Conservation (phyloP, 2,329 filamentous ascomycete species). For the Phaeosphaeriaceae sp. region DNA sequence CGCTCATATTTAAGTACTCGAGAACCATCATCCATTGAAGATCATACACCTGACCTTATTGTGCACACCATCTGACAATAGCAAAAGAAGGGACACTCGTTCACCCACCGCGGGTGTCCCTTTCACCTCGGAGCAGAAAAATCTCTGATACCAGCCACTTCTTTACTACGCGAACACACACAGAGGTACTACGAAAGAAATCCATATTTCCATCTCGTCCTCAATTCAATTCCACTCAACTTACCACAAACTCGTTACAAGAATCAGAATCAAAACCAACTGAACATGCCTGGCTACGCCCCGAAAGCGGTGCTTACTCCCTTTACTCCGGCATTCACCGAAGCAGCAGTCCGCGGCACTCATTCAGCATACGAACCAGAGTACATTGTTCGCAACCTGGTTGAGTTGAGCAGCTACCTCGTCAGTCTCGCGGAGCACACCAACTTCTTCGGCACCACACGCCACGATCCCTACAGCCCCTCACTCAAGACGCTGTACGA, state of each 20-base stretch:
- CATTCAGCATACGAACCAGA: slow-evolving; percentile 9
- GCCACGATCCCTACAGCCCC: slow-evolving; percentile 34
- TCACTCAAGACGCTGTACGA: slow-evolving; percentile 34
- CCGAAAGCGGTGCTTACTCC: slow-evolving; percentile 7
- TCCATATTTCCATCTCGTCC: not conserved
- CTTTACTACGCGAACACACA: slow-evolving; percentile 3
- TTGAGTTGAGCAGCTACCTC: slow-evolving; percentile 21
- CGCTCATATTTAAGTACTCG: not conserved
- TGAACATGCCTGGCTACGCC: slow-evolving; percentile 1
- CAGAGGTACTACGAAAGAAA: not conserved
- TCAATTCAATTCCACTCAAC: not conserved
- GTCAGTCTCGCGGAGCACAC: slow-evolving; percentile 18
- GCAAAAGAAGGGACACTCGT: slow-evolving; percentile 12
- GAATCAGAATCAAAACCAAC: not conserved
- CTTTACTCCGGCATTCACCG: slow-evolving; percentile 23
- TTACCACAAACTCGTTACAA: not conserved
- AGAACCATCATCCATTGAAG: not conserved
- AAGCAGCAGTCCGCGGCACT: slow-evolving; percentile 16
- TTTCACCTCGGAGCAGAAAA: slow-evolving; percentile 17
- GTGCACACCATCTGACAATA: slow-evolving; percentile 12
- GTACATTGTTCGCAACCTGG: slow-evolving; percentile 28
- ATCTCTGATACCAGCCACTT: slow-evolving; percentile 10
- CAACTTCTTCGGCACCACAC: slow-evolving; percentile 5
- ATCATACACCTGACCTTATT: not conserved
- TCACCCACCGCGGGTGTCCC: slow-evolving; percentile 8